phyloP scores from a whole-genome alignment of 2,329 filamentous ascomycete species.

The Acrocalymma vagum region DNA sequence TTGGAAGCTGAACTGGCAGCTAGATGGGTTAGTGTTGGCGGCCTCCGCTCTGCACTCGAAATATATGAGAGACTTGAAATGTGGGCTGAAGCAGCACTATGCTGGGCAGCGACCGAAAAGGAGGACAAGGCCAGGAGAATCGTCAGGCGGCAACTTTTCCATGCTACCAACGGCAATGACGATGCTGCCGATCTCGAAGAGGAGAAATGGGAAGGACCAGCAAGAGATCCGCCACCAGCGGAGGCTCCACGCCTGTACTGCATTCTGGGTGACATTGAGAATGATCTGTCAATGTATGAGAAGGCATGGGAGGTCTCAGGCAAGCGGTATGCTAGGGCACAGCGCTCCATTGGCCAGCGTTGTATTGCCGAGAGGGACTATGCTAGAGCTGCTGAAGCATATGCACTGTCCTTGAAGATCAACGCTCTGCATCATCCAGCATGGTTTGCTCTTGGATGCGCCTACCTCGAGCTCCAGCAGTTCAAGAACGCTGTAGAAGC shows the following conservation, averaged over 20 bases:
- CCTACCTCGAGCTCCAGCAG: conserved; percentile 77
- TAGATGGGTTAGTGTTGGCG: conserved; percentile 90
- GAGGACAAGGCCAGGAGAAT: conserved; percentile 84
- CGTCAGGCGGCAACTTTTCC: conserved; percentile 80
- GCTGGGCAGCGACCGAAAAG: conserved; percentile 78
- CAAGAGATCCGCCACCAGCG: conserved; percentile 74
- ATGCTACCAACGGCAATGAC: conserved; percentile 61
- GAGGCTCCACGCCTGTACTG: conserved; percentile 91
- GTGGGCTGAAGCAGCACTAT: conserved; percentile 95
- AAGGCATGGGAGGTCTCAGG: conserved; percentile 89
- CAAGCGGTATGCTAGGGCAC: conserved; percentile 82
- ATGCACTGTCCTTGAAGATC: conserved; percentile 76
- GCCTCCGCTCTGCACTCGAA: conserved; percentile 86
- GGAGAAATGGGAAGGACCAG: conserved; percentile 70
- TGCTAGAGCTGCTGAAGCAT: conserved; percentile 76
- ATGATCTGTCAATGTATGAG: conserved; percentile 77
- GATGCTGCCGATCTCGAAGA: conserved; percentile 52
- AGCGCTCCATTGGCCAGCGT: conserved; percentile 84
- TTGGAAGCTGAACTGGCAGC: conserved; percentile 92
- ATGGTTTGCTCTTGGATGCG: conserved; percentile 92
- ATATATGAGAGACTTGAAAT: conserved; percentile 94
- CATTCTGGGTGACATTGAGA: conserved; percentile 89
- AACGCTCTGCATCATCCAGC: conserved; percentile 83
- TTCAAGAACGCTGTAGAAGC: conserved; percentile 84
- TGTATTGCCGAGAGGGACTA: conserved; percentile 74